Conservation (phyloP, 2,329 filamentous ascomycete species). For the Sporothrix schenckii region DNA sequence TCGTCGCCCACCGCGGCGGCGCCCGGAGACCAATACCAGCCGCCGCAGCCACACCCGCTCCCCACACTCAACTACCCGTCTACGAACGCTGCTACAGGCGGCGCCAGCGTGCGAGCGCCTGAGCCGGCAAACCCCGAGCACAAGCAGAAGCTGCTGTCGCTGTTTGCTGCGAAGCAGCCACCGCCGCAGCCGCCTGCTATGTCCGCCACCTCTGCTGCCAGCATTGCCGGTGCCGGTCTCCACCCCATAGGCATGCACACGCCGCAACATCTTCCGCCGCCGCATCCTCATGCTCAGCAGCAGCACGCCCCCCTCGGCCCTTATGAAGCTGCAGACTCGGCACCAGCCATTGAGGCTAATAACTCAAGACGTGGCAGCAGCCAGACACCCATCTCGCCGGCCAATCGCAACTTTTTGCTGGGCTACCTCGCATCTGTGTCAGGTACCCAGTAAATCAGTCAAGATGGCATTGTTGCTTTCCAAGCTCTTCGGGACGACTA, state of each 20-base stretch:
- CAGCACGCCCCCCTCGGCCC: background rate
- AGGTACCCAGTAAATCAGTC: slow-evolving; percentile 35
- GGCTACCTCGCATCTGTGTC: slow-evolving; percentile 68
- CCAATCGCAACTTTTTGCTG: slow-evolving; percentile 74
- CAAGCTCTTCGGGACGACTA: too few relatives aligned
- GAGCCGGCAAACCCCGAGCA: slow-evolving; percentile 46
- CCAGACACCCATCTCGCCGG: slow-evolving; percentile 64
- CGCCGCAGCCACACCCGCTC: background rate
- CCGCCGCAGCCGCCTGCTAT: background rate
- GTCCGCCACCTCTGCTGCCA: background rate
- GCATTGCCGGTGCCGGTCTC: slow-evolving; percentile 9
- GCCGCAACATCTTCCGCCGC: background rate
- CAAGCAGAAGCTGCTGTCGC: slow-evolving; percentile 57
- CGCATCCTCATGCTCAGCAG: background rate
- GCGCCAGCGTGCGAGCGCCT: slow-evolving; percentile 37
- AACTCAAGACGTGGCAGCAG: slow-evolving; percentile 51
- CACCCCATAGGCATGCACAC: slow-evolving; percentile 5
- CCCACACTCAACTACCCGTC: background rate
- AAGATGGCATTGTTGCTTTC: too few relatives aligned
- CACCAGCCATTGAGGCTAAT: slow-evolving; percentile 37
- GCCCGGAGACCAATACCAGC: background rate
- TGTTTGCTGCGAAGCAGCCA: slow-evolving; percentile 55
- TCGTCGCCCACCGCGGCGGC: slow-evolving; percentile 19
- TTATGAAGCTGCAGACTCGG: slow-evolving; percentile 30
- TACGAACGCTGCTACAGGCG: background rate